These are phyloP conservation scores for Porodaedalea pini DNA, from an alignment of 1,284 basidiomycete genomes.

Conservation along the genomic window DNA sequence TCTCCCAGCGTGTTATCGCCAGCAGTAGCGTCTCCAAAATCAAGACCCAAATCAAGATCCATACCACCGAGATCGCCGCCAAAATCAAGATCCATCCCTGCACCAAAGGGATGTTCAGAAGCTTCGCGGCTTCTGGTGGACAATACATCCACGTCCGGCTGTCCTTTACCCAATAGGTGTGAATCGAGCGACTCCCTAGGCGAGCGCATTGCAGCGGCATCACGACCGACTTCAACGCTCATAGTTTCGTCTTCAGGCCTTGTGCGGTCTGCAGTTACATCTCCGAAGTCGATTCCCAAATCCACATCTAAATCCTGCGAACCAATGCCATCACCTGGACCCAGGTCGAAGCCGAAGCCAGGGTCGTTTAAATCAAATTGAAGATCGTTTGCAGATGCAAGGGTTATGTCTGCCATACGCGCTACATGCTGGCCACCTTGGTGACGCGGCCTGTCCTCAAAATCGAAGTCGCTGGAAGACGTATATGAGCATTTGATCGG, in stretches of 20 bases:
- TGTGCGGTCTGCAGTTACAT: constrained; percentile 39
- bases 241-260: constrained; percentile 45
- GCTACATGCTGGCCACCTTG: constrained; percentile 78
- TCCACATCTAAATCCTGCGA: constrained; percentile 81
- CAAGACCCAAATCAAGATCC: constrained; percentile 68
- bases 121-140: constrained; percentile 58
- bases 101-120: constrained; percentile 62
- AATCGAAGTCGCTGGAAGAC: constrained; percentile 63
- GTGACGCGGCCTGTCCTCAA: constrained; percentile 63
- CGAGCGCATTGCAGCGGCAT: constrained; percentile 48
- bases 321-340: constrained; percentile 77
- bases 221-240: constrained; percentile 73
- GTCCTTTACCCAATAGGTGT: constrained; percentile 47
- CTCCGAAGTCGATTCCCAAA: constrained; percentile 69
- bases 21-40: constrained; percentile 54
- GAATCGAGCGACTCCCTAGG: constrained; percentile 58
- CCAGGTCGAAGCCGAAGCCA: constrained; percentile 62
- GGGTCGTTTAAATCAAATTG: constrained; percentile 55
- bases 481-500: not conserved
- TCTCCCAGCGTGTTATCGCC: constrained; percentile 30
- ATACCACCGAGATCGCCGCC: constrained; percentile 46
- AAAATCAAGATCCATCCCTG: constrained; percentile 60
- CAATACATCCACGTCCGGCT: constrained; percentile 53
- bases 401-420: constrained; percentile 79
- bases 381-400: constrained; percentile 67